Evolutionary conservation across 1,284 basidiomycete species (phyloP), one percentile per base, ranked within the genome.

Genomic region (Boletus semigastroideus): DNA sequence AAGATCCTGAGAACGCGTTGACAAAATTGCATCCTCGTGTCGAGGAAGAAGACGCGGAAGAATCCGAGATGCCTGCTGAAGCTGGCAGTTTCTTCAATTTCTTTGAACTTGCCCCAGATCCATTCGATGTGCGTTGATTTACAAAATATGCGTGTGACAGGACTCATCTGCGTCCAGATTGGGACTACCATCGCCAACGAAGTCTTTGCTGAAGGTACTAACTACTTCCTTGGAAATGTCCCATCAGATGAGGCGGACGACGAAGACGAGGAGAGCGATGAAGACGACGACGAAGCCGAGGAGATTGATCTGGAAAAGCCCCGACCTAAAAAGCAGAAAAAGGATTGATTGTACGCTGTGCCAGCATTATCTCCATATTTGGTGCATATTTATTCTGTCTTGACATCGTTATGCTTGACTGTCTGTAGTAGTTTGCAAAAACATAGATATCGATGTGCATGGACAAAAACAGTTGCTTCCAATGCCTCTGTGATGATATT

Each of bases 61-160:
- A 83, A 14, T 77, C 81, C 20, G 82, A 84, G 42, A 61, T 78
- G 46, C 72, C 77, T 46, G 74, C 76, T 28, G 91, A 92, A 51
- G 73, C 79, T 43, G 92, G 92, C 51, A 90, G 85, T 64, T 92
- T 94, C 76, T 94, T 94, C 80, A 90, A 92, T 72, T 87, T 86
- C 63, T 93, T 94, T 60, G 90, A 90, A 68, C 68, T 78, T 50
- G 75, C 76, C 16, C 66, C 74, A 28, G 89, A 91, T 63, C 77
- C 79, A 11, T 79, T 75, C 55, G 86, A 90, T 58, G 88, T 90
- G 61, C 71, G 85, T 77, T 46, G 43, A n/a, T 17, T 27, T 37
- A 2, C 27, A 39, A 33, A 30, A 20, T 16, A 36, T 34, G 25
- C 13, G 3, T 43, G 39, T 40, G 20, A 27, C 30, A 36, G 38